These are phyloP conservation scores for Raphanus raphanistrum DNA, from an alignment of 345 rosid species.

Conservation along the genomic window DNA sequence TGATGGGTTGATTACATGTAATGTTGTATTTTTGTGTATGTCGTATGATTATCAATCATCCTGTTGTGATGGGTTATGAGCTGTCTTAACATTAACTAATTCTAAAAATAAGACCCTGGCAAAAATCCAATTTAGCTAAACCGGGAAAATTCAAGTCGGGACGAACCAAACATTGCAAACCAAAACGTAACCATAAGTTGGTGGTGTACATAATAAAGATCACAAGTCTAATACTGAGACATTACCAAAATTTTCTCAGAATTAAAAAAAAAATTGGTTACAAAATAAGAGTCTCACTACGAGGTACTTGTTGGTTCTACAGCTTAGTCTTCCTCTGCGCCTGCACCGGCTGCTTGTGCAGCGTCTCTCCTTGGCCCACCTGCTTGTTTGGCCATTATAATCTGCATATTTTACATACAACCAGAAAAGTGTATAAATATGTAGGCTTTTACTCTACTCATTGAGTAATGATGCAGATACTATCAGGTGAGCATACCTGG, in stretches of 20 bases:
- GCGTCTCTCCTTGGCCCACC: constrained; percentile 89
- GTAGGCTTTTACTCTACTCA: constrained; percentile 1
- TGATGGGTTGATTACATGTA: background rate
- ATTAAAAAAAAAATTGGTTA: background rate
- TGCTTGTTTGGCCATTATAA: constrained; percentile 94
- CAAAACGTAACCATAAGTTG: no score
- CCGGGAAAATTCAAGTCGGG: no score
- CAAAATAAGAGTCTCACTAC: constrained; percentile 31
- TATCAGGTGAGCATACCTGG: constrained; percentile 55
- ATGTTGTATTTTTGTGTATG: background rate
- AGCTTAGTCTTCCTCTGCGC: constrained; percentile 41
- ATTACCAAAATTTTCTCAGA: background rate
- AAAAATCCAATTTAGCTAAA: no score
- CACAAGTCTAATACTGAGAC: background rate
- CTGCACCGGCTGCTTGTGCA: constrained; percentile 65
- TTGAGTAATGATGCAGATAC: background rate
- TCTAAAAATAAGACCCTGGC: no score
- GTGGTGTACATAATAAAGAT: background rate
- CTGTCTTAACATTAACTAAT: background rate
- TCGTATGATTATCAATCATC: no score
- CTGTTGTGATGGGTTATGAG: no score
- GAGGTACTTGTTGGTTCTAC: constrained; percentile 18
- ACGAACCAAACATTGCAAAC: no score
- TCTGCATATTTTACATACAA: constrained; percentile 49
- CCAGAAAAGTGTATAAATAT: background rate